Conservation (phyloP, 2,329 filamentous ascomycete species). For the Pseudocercospora fijiensis region DNA sequence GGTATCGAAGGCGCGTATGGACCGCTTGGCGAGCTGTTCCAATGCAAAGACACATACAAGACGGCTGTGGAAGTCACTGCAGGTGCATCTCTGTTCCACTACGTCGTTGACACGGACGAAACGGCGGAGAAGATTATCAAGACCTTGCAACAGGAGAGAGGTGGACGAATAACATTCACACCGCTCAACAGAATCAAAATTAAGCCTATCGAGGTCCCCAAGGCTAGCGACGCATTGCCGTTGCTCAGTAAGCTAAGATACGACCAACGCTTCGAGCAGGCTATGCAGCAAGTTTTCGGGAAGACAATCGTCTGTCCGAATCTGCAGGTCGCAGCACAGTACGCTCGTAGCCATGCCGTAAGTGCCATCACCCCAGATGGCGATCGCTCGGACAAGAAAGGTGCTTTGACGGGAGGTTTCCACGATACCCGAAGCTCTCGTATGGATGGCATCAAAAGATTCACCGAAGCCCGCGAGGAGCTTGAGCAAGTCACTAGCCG, state of each 20-base stretch:
- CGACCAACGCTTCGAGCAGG: constrained; percentile 73
- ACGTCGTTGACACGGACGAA: constrained; percentile 87
- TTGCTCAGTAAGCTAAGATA: constrained; percentile 82
- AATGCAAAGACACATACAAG: constrained; percentile 38
- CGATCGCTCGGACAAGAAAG: constrained; percentile 91
- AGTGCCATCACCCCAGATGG: constrained; percentile 93
- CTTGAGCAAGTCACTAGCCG: constrained; percentile 67
- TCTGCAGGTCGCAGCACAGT: constrained; percentile 81
- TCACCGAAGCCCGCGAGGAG: constrained; percentile 72
- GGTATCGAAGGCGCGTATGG: constrained; percentile 86
- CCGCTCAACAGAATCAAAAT: constrained; percentile 79
- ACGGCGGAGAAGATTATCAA: constrained; percentile 82
- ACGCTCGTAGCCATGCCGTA: constrained; percentile 85
- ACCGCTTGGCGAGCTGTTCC: constrained; percentile 87
- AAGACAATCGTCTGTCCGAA: constrained; percentile 93
- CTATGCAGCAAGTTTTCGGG: constrained; percentile 92
- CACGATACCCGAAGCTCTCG: constrained; percentile 84
- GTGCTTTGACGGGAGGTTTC: constrained; percentile 91
- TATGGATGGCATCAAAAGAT: constrained; percentile 75
- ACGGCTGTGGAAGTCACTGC: constrained; percentile 57
- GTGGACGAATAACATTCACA: constrained; percentile 91
- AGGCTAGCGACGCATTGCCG: constrained; percentile 81
- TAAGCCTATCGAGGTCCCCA: constrained; percentile 72
- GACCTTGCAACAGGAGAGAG: constrained; percentile 72
- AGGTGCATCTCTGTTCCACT: constrained; percentile 90